These are phyloP conservation scores for Protomyces inouyei DNA, from an alignment of 1,139 yeast genomes.

Conservation along the genomic window DNA sequence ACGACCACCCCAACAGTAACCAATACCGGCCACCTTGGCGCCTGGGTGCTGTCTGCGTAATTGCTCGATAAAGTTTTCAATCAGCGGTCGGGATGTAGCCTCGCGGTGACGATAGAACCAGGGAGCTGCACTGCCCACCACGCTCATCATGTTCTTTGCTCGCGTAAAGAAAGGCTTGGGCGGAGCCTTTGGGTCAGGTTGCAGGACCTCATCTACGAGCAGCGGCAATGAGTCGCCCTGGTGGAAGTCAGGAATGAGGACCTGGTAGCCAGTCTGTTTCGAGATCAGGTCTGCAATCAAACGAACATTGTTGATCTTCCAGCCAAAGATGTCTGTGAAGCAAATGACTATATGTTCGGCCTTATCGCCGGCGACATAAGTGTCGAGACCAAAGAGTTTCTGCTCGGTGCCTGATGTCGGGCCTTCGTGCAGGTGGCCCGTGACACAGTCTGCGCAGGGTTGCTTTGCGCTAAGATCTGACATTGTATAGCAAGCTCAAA, in stretches of 20 bases:
- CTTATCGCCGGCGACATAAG: slow-evolving; percentile 26
- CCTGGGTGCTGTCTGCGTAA: neutral
- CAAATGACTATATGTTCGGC: slow-evolving; percentile 26
- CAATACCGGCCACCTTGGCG: slow-evolving; percentile 27
- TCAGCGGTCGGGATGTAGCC: slow-evolving; percentile 17
- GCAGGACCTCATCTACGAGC: neutral
- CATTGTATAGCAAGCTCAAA: neutral
- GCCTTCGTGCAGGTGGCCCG: slow-evolving; percentile 30
- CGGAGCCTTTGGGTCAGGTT: slow-evolving; percentile 15
- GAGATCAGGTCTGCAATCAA: slow-evolving; percentile 31
- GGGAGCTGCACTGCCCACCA: neutral
- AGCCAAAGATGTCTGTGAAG: slow-evolving; percentile 31
- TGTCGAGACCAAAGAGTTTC: slow-evolving; percentile 17
- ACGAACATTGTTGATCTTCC: slow-evolving; percentile 29
- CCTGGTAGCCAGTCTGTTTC: slow-evolving; percentile 21
- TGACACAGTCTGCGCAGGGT: neutral
- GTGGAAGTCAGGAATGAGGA: slow-evolving; percentile 30
- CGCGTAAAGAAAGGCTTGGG: slow-evolving; percentile 7
- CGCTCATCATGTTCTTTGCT: slow-evolving; percentile 5
- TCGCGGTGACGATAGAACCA: slow-evolving; percentile 22
- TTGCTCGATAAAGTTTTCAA: slow-evolving; percentile 11
- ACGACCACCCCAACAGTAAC: slow-evolving; percentile 33
- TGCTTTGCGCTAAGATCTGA: neutral
- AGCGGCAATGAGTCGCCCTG: slow-evolving; percentile 14
- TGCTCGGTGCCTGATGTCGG: slow-evolving; percentile 25